Base-by-base conservation (phyloP, 2,329 filamentous ascomycete genomes). In the Phoma sp. region DNA sequence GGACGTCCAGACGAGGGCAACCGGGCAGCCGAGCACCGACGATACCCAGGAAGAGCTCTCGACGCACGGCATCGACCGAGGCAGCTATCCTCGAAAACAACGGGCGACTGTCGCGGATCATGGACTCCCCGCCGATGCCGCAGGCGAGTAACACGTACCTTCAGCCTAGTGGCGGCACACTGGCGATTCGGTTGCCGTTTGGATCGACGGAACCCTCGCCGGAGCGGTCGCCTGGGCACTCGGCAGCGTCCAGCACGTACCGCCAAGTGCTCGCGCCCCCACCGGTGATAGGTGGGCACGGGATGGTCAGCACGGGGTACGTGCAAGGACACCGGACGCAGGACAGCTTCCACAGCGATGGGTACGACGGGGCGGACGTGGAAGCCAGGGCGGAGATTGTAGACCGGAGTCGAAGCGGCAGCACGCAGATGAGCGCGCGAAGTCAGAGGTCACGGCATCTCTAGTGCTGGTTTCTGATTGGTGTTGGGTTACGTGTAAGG, bases 1-100 rank as follows among this genome's bases (percentile, higher is more conserved):
- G 62, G n/a, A 46, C 57, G 2, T 68, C 72, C 13, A 61, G 64
- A 33, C 49, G 54, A 12, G 55, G 40, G 36, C 63, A 58, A 2
- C 47, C 58, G 7, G 64, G 64, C 24, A 66, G 56, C 29, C 78
- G 77, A 54, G 64, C 73, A 45, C 70, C 76, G 62, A 79, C 60
- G 44, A 76, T 92, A 29, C 89, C 90, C 2, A 82, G 89, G 27
- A 91, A 88, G 75, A 92, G 88, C 70, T 92, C 90, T 0, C 87
- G 69, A 37, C 61, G 74, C 1, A 68, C 70, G 5, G 52, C 47
- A 19, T 72, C 72, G 15, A 70, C 63, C 0, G 74, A 75, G 6
- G 57, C 58, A 6, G 66, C 69, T 4, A 51, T 68, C 6, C 43
- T 71, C 1, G 62, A 68, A 9, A 64, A 62, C 40, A 58, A 51